phyloP scores from a whole-genome alignment of 176 grass and related monocot species.

The Hordeum vulgare region MorexV3_pseudomolecules_assembly NC_058518.1:373409537-373410036 shows the following conservation, averaged over 20 bases:
- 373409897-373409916: constrained; percentile 33
- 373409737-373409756: constrained; percentile 21
- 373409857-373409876: constrained; percentile 17
- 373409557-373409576: background rate
- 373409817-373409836: constrained; percentile 20
- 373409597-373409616: constrained; percentile 17
- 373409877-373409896: background rate
- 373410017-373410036: background rate
- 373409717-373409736: constrained; percentile 26
- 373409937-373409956: background rate
- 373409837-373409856: constrained; percentile 35
- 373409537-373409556: constrained; percentile 28
- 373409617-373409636: constrained; percentile 32
- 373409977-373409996: background rate
- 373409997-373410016: background rate
- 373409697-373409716: background rate
- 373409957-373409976: background rate
- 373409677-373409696: constrained; percentile 28
- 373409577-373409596: background rate
- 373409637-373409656: constrained; percentile 16
- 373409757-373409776: constrained; percentile 25
- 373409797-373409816: background rate
- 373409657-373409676: constrained; percentile 11
- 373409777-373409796: constrained; percentile 5
- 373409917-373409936: constrained; percentile 15